Evolutionary conservation across 805 yeast genomes (phyloP), one percentile per base, ranked within the genome.

Genomic region (Wickerhamomyces sydowiorum): DNA sequence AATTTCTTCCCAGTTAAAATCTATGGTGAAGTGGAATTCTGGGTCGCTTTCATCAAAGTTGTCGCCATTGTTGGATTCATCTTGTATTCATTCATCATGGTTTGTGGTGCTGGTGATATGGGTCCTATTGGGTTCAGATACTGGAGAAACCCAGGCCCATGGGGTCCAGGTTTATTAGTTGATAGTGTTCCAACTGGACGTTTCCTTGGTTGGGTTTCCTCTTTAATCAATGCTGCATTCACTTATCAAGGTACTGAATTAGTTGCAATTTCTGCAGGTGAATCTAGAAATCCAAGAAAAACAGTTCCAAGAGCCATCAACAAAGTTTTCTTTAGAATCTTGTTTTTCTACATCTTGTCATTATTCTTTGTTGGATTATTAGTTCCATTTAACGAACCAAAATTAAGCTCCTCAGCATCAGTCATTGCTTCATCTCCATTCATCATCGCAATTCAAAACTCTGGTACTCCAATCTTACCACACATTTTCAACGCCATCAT

Each of bases 91-190:
- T 61, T 76, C 44, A 58, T 72, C 51, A 74, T 76, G 64, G 80
- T 75, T 12, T 72, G 78, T 53, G 82, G 81, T 54, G 80, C 75
- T 25, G 76, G 78, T 35, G 48, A 59, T 35, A 69, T 73, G 21
- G 80, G 80, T 8, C 80, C 80, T n/a, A 67, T 76, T 41, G 82
- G 82, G 19, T 76, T 76, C 69, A 69, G 81, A 58, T 76, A 76
- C 60, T 76, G 82, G 82, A 70, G 79, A 59, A 54, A 76, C 52
- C 86, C 86, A 5, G 86, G 86, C 44, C 75, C 86, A 22, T 78
- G 82, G 80, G 83, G 85, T 39, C 75, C 75, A 46, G 81, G 80
- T 34, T 60, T 65, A 40, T 61, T 65, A 31, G 69, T 73, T 2
- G 40, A 49, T n/a, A 58, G 69, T 53, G 51, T 51, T 7, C 59